A percentile compares a stretch with the other conserved stretches of the same genome.
Conservation (phyloP, 163 green algal species). For the Scenedesmus sp. region DNA sequence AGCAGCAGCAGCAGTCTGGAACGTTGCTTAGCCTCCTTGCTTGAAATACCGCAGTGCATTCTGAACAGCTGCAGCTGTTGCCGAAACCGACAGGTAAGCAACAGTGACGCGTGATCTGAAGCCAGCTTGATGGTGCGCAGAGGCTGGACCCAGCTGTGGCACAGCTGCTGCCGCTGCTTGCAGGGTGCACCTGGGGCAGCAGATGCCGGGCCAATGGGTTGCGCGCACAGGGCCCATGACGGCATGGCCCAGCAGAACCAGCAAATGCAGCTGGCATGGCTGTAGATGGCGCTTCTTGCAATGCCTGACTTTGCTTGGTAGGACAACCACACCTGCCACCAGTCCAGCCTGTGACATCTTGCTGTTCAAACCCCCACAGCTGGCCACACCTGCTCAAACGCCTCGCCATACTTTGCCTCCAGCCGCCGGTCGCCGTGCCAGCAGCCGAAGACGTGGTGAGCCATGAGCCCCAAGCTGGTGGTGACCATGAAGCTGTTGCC, state of each 20-base stretch:
- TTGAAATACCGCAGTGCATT: no score
- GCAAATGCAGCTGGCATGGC: no score
- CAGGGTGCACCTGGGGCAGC: not conserved
- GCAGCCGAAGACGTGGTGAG: constrained; percentile 96
- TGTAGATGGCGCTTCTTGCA: no score
- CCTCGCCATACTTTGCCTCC: constrained; percentile 56
- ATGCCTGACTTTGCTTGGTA: not conserved
- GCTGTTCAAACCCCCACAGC: no score
- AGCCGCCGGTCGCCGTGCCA: constrained; percentile 96
- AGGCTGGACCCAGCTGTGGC: not conserved
- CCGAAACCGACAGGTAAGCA: no score
- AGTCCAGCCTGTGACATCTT: no score
- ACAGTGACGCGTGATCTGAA: no score
- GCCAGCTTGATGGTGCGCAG: not conserved
- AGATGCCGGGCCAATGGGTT: not conserved
- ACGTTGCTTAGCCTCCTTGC: not conserved
- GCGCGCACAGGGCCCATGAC: no score
- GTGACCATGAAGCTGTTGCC: constrained; percentile 93
- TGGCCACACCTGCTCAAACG: constrained; percentile 62
- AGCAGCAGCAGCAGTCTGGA: not conserved
- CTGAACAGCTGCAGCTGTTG: no score
- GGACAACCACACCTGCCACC: not conserved
- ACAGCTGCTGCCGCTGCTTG: not conserved
- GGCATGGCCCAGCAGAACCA: no score
- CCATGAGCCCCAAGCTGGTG: constrained; percentile 85